Conservation (phyloP, 495 filamentous ascomycete species). For the Cercophora newfieldiana region DNA sequence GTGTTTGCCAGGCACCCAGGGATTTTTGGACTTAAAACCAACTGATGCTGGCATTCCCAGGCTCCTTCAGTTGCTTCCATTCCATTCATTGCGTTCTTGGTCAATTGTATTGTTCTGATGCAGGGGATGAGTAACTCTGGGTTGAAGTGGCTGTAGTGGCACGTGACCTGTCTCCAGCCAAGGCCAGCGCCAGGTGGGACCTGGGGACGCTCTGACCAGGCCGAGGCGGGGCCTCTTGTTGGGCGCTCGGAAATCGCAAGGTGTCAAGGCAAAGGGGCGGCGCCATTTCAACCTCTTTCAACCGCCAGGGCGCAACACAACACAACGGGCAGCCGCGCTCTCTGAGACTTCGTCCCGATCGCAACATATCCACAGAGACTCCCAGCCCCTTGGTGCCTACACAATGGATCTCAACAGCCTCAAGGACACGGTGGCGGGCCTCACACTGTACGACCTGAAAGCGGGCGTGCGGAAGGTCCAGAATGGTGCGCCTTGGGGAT, state of each 20-base stretch:
- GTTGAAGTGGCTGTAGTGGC: background rate
- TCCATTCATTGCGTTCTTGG: no score
- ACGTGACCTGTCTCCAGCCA: background rate
- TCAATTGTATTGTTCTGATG: no score
- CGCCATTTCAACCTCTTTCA: background rate
- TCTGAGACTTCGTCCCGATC: background rate
- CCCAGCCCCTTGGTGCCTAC: background rate
- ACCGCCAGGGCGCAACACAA: background rate
- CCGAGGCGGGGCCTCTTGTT: background rate
- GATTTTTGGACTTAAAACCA: background rate
- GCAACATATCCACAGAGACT: background rate
- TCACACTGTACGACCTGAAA: conserved; percentile 96
- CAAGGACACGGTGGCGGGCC: conserved; percentile 86
- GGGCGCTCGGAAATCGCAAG: conserved; percentile 25
- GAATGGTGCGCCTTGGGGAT: conserved; percentile 71
- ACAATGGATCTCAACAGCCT: conserved; percentile 83
- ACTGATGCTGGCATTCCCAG: no score
- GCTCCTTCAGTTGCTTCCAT: no score
- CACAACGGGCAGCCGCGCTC: background rate
- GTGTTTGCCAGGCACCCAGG: background rate
- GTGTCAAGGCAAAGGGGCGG: conserved; percentile 21
- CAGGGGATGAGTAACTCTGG: no score
- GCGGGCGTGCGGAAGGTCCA: conserved; percentile 96
- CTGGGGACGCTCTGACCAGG: conserved; percentile 8
- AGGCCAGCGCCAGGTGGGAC: background rate